Evolutionary conservation across 208 protist genomes (phyloP), one percentile per base, ranked within the genome.

Genomic region (Trypanosoma scelopori): DNA sequence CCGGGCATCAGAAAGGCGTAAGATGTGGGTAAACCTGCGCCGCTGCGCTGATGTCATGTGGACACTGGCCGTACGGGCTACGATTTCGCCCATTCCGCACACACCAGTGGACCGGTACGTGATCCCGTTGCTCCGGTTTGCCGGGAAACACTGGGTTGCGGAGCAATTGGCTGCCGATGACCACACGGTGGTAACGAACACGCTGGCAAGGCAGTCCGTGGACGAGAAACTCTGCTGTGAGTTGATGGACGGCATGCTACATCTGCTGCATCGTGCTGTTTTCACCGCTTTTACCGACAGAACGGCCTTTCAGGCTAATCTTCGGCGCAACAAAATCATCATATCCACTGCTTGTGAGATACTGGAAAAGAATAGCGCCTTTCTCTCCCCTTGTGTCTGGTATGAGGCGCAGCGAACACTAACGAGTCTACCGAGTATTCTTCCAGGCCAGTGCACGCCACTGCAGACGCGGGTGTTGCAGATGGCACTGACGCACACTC

Each of bases 51-150:
- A 58, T 3, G 1, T 51, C 0, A 57, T 80, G 27, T 89, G 76
- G 77, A 30, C 56, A 35, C 25, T 89, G 5, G 52, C 57, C 22
- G 25, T 70, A 55, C 43, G 45, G 15, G 71, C 66, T n/a, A 30
- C 71, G 0, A 20, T 53, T 18, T 57, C 28, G 23, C 66, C 76
- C 0, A 50, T 77, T 43, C 60, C 62, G 12, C 35, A 55, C 13
- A 52, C 55, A 1, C 66, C 69, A 0, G n/a, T 82, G 0, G 77
- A 82, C 55, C 78, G 77, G 49, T 77, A 79, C 65, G 13, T 89
- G 22, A 48, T 25, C 1, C 37, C 65, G 4, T 71, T 89, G 39
- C 52, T 76, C 11, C 52, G 63, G 20, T 85, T 66, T 55, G 53
- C 45, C 22, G 58, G 39, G 7, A 65, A 55, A n/a, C 35, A 68